Percentiles rank a stretch among this genome's conserved stretches.
Conservation (phyloP, 176 grass and related monocot species). For the Metroxylon sagu region DNA sequence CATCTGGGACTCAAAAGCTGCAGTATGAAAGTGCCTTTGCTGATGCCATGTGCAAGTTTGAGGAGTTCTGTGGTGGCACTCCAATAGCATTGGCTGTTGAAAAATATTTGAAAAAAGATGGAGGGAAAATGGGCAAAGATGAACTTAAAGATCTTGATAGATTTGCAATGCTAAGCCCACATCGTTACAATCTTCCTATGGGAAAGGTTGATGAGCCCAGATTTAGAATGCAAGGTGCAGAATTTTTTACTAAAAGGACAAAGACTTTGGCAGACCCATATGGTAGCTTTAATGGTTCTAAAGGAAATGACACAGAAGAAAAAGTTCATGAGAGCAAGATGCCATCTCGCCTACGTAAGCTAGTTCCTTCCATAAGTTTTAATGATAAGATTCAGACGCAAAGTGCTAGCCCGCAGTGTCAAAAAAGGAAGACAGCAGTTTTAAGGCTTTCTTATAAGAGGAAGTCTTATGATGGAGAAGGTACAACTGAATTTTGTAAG, state of each 20-base stretch:
- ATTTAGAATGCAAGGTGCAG: constrained; percentile 34
- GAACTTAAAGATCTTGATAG: no score
- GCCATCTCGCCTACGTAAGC: constrained; percentile 41
- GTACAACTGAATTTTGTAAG: constrained; percentile 55
- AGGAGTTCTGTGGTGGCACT: constrained; percentile 31
- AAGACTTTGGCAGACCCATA: constrained; percentile 31
- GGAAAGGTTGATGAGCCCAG: constrained; percentile 43
- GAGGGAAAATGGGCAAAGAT: constrained; percentile 11
- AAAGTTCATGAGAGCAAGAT: constrained; percentile 36
- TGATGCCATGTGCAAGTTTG: constrained; percentile 46
- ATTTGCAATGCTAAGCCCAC: neutral
- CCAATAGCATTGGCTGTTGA: constrained; percentile 51
- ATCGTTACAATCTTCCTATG: constrained; percentile 12
- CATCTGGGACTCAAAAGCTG: constrained; percentile 30
- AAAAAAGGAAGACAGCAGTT: constrained; percentile 64
- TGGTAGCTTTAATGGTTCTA: constrained; percentile 45
- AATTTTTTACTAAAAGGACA: constrained; percentile 16
- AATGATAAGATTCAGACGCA: constrained; percentile 44
- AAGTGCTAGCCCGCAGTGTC: constrained; percentile 30
- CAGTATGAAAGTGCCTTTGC: constrained; percentile 43
- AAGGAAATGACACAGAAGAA: constrained; percentile 45
- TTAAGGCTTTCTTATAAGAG: constrained; percentile 78
- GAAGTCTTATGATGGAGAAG: constrained; percentile 49
- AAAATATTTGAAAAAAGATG: constrained; percentile 58
- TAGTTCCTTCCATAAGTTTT: constrained; percentile 73